Percentiles rank a stretch among this genome's conserved stretches.
phyloP scores from a whole-genome alignment of 108 stramenopile species.

The Parietichytrium sp. region DNA sequence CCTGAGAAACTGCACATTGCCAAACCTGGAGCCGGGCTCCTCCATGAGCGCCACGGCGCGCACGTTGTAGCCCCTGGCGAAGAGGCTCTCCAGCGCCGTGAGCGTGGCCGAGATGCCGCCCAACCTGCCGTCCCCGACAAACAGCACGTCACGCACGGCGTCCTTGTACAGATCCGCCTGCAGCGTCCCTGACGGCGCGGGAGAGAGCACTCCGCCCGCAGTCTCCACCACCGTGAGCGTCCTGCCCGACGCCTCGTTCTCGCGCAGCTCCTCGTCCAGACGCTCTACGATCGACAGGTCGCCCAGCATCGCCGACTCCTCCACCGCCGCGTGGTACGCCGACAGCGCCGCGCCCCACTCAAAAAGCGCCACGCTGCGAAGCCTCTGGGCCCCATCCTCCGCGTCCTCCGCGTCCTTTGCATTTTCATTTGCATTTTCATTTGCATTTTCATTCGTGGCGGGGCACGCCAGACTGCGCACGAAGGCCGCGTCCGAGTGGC shows the following conservation, averaged over 20 bases:
- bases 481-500: slow-evolving; percentile 9
- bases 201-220: slow-evolving; percentile 59
- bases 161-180: slow-evolving; percentile 84
- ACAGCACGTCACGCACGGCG: slow-evolving; percentile 70
- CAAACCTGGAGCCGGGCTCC: background rate
- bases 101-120: slow-evolving; percentile 90
- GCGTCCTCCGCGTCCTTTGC: no score
- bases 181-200: slow-evolving; percentile 67
- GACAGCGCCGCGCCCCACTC: background rate
- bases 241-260: background rate
- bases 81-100: slow-evolving; percentile 76
- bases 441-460: no score
- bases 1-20: background rate
- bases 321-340: slow-evolving; percentile 33
- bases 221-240: slow-evolving; percentile 52
- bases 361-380: slow-evolving; percentile 29
- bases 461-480: background rate
- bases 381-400: no score
- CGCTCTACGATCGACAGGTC: background rate
- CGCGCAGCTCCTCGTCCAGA: background rate
- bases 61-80: slow-evolving; percentile 77
- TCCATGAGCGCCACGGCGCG: slow-evolving; percentile 73
- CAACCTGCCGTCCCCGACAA: slow-evolving; percentile 85
- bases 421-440: background rate
- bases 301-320: background rate